Percentiles rank a stretch among this genome's conserved stretches.
These are phyloP conservation scores for Ogataea salicorniae DNA, from an alignment of 805 yeast species.

Conservation along the genomic window DNA sequence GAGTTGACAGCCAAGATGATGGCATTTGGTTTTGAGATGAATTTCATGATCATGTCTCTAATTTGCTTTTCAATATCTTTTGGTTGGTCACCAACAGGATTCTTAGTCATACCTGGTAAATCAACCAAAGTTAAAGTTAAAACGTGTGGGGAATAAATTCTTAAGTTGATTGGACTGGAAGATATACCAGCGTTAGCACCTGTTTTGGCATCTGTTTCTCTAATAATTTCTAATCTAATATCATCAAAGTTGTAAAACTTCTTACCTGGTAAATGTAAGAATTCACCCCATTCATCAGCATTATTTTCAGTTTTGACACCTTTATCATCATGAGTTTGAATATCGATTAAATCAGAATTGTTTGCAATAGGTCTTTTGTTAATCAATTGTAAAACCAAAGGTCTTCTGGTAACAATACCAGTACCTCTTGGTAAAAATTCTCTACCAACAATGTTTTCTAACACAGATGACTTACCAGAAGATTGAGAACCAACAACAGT, in stretches of 20 bases:
- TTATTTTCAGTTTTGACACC: slow-evolving; percentile 63
- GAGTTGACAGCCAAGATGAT: slow-evolving; percentile 92
- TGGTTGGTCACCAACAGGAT: slow-evolving; percentile 99
- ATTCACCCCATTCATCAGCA: slow-evolving; percentile 94
- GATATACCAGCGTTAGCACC: slow-evolving; percentile 87
- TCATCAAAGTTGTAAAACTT: slow-evolving; percentile 83
- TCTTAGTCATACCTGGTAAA: slow-evolving; percentile 95
- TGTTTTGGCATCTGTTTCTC: slow-evolving; percentile 83
- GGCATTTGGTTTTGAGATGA: slow-evolving; percentile 92
- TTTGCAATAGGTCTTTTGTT: slow-evolving; percentile 48
- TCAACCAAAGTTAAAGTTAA: slow-evolving; percentile 91
- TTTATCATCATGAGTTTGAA: slow-evolving; percentile 38
- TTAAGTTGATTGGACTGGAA: slow-evolving; percentile 85
- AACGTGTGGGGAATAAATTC: slow-evolving; percentile 91
- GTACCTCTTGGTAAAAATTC: slow-evolving; percentile 91
- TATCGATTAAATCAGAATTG: slow-evolving; percentile 37
- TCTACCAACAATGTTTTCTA: slow-evolving; percentile 87
- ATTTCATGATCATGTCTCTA: slow-evolving; percentile 87
- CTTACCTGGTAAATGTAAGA: slow-evolving; percentile 85
- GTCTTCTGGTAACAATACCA: slow-evolving; percentile 89
- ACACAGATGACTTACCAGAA: slow-evolving; percentile 81
- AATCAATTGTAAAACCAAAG: slow-evolving; percentile 75
- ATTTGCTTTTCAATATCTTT: slow-evolving; percentile 94
- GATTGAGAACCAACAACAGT: slow-evolving; percentile 95
- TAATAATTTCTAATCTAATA: slow-evolving; percentile 83